Base-by-base conservation (phyloP, 2,329 filamentous ascomycete genomes). In the Cordyceps pruinosa region DNA sequence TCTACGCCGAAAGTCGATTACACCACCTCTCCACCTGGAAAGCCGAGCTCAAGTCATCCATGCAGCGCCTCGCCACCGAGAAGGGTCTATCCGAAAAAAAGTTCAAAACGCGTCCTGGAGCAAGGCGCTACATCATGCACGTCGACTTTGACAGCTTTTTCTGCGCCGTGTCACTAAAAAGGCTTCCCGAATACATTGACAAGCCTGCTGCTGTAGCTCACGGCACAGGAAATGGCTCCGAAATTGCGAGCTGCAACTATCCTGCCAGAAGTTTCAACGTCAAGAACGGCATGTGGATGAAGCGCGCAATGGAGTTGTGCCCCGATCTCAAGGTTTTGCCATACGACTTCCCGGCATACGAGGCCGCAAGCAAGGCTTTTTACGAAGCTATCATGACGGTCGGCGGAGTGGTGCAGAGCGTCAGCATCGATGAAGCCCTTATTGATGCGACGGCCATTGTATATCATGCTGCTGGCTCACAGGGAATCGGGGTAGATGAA, bases 231-330 rank as follows among this genome's bases (percentile, higher is more conserved):
- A 84, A 83, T 25, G 90, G 90, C 0, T 96, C 93, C 0, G 94
- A 99, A 68, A 97, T 99, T 66, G 94, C 94, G 23, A 97, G 92
- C 62, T 99, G 94, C 73, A 99, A 99, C 66, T 99, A 99, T 68
- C 85, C 88, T 21, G 94, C 95, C 7, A 84, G 94, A 37, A 80
- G 83, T 32, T 94, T 86, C 64, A 93, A 93, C 1, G 80, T 99
- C 56, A 96, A 92, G 68, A 99, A 99, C 64, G 95, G 95, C 37
- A 99, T 97, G 94, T 99, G 95, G 94, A 97, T 99, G 93, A 95
- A 93, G 69, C 80, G 82, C 34, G 94, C 94, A 0, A 78, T 87
- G 59, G 87, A 94, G 63, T 71, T 94, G 19, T 99, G 91, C 66
- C 87, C 93, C 0, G 84, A 90, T 23, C 76, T 99, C 19, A 91